phyloP scores from a whole-genome alignment of 345 rosid species.

The Firmiana major region DNA sequence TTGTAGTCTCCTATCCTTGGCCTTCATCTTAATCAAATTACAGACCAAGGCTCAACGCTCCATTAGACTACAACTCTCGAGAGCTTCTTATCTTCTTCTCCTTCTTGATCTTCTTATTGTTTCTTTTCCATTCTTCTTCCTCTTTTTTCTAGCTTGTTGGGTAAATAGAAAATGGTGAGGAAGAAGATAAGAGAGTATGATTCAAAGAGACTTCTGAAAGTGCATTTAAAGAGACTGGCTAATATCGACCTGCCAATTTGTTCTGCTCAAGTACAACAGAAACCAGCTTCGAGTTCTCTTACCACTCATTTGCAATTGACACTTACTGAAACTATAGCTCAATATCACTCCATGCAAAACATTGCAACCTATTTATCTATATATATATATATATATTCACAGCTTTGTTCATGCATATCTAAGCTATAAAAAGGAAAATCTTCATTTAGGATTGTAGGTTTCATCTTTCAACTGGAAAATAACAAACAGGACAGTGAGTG shows the following conservation, averaged over 20 bases:
- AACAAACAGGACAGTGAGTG: neutral
- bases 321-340: neutral
- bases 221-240: neutral
- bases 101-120: neutral
- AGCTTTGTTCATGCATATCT: neutral
- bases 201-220: slow-evolving; percentile 6
- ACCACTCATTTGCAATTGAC: neutral
- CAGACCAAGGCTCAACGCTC: neutral
- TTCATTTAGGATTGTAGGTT: no score
- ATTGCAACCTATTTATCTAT: neutral
- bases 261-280: neutral
- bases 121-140: neutral
- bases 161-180: neutral
- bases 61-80: neutral
- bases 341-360: neutral
- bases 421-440: neutral
- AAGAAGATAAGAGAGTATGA: slow-evolving; percentile 16
- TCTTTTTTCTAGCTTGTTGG: neutral
- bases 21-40: no score
- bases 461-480: neutral
- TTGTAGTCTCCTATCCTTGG: neutral
- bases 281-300: neutral
- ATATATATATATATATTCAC: no score
- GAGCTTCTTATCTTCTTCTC: neutral
- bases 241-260: neutral